Base-by-base conservation (phyloP, 1,139 yeast genomes). In the Yamadazyma atmosphaerica region DNA sequence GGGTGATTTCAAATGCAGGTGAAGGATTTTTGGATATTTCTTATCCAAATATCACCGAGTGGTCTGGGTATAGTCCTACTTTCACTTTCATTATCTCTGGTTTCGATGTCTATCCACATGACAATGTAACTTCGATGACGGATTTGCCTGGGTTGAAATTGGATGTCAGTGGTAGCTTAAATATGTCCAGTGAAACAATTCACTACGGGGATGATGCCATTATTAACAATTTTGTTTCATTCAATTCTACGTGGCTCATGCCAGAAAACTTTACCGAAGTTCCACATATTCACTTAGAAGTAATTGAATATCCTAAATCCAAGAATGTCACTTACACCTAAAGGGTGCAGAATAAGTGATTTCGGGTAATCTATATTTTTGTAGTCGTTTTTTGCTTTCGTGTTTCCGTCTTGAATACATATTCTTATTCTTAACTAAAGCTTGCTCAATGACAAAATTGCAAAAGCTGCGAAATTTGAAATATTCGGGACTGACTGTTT, bases 21-120 rank as follows among this genome's bases (percentile, higher is more conserved):
- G 43, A 43, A 33, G 43, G 44, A 17, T 43, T 31, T 37, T 36
- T 43, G 27, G 46, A 43, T 21, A 41, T 43, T 22, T 28, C 43
- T 14, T 43, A 37, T 23, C 40, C 42, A 6, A 43, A 43, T 16
- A 35, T 41, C 13, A 44, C 42, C 11, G 31, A 28, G 12, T 8
- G n/a, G 21, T 9, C 31, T 4, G 31, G 21, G 4, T 9, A 15
- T 16, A 5, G 6, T n/a, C 23, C 27, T 4, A 15, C 34, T 8
- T 32, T 32, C 13, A 23, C 34, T 4, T 32, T 32, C 25, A 24
- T 32, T 7, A 22, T 32, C 5, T 32, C 34, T 22, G 25, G 33
- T 3, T 31, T 31, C n/a, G 33, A 31, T 31, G 25, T 18, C 4
- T 31, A 31, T 14, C 33, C 33, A 12, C 24, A 31, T 19, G 33